These are phyloP conservation scores for Imleria badia DNA, from an alignment of 768 basidiomycete genomes.

Conservation along the genomic window DNA sequence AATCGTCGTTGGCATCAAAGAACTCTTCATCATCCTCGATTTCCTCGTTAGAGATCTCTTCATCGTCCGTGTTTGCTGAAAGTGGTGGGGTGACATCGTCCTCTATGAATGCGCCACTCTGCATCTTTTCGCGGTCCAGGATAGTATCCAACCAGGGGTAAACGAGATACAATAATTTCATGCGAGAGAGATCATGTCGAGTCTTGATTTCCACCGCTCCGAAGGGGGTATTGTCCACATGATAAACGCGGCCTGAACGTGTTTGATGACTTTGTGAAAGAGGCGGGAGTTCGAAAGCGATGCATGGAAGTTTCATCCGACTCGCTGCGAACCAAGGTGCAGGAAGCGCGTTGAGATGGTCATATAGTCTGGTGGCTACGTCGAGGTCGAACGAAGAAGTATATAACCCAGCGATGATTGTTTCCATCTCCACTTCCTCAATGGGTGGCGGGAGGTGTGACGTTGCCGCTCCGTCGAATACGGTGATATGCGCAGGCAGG, in stretches of 20 bases:
- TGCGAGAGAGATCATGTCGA: not conserved
- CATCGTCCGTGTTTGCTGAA: not conserved
- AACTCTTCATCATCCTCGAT: too few species aligned
- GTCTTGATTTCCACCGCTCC: not conserved
- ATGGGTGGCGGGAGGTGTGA: not conserved
- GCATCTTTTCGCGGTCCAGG: not conserved
- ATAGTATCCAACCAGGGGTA: constrained; percentile 1
- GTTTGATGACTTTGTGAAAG: not conserved
- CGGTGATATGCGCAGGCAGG: not conserved
- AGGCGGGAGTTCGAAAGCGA: not conserved
- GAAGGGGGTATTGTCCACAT: not conserved
- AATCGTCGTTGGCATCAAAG: too few species aligned
- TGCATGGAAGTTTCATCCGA: too few species aligned
- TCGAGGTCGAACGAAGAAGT: not conserved
- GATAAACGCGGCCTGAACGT: not conserved
- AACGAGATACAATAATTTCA: not conserved
- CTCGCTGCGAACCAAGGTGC: not conserved
- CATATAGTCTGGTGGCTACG: not conserved
- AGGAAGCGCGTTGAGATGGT: not conserved
- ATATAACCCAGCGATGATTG: fast-evolving
- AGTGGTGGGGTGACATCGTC: not conserved
- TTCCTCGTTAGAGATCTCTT: not conserved
- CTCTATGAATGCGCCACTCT: not conserved
- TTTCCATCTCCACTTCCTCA: not conserved
- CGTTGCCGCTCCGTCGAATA: not conserved